phyloP scores from a whole-genome alignment of 1,284 basidiomycete genomes.

The Phlebopus sp. region DNA sequence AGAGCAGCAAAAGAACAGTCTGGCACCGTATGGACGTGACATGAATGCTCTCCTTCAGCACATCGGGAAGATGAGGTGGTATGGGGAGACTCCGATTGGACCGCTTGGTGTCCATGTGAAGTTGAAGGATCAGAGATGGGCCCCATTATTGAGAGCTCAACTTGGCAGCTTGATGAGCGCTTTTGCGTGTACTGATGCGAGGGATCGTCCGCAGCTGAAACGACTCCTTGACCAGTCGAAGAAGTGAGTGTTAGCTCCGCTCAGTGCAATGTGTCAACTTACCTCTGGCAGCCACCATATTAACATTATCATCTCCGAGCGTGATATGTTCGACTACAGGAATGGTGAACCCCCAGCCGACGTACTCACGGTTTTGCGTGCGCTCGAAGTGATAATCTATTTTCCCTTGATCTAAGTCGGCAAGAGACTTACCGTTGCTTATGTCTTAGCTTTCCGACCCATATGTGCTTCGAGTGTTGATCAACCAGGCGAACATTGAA shows the following conservation, averaged over 20 bases:
- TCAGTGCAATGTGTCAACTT: constrained; percentile 1
- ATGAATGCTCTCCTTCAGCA: constrained; percentile 58
- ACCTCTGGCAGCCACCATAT: constrained; percentile 35
- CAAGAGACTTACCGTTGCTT: constrained; percentile 5
- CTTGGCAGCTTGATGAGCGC: constrained; percentile 64
- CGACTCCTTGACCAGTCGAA: constrained; percentile 52
- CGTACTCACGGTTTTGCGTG: constrained; percentile 77
- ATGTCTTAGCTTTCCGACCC: constrained; percentile 64
- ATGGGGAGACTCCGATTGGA: constrained; percentile 75
- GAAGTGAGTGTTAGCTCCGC: constrained; percentile 47
- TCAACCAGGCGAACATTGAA: constrained; percentile 78
- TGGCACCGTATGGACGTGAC: constrained; percentile 63
- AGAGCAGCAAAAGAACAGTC: constrained; percentile 50
- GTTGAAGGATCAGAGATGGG: constrained; percentile 73
- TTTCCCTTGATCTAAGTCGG: neutral
- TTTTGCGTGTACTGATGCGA: constrained; percentile 76
- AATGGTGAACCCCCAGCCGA: constrained; percentile 59
- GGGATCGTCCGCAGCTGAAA: constrained; percentile 66
- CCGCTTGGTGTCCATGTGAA: constrained; percentile 84
- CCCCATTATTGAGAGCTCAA: constrained; percentile 61
- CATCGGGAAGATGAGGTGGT: constrained; percentile 62
- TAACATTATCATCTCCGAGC: constrained; percentile 61
- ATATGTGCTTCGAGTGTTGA: constrained; percentile 77
- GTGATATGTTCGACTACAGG: constrained; percentile 77
- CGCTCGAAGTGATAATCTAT: constrained; percentile 60